Percentiles rank a stretch among this genome's conserved stretches.
Evolutionary conservation across 2,329 filamentous ascomycete genomes (phyloP).

Genomic region (Penicillium sclerotigenum): DNA sequence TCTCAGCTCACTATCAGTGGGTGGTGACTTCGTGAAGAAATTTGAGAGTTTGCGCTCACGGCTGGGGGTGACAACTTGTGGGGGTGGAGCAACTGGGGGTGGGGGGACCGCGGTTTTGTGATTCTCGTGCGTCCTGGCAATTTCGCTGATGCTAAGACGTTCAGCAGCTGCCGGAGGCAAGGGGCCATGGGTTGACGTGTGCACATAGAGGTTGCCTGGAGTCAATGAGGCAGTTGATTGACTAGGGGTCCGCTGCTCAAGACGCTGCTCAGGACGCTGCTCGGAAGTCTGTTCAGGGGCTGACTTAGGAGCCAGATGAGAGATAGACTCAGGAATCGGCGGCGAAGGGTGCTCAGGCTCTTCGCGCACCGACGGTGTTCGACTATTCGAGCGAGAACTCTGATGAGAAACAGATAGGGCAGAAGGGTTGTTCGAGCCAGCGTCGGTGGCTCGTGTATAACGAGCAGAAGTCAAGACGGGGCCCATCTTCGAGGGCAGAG

Average conservation of each 20-base stretch:
- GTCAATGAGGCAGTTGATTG: slow-evolving; percentile 12
- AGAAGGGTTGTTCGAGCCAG: slow-evolving; percentile 47
- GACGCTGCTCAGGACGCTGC: slow-evolving; percentile 5
- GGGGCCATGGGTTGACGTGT: slow-evolving; percentile 35
- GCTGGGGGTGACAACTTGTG: slow-evolving; percentile 52
- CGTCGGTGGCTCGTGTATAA: slow-evolving; percentile 59
- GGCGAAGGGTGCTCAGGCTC: slow-evolving; percentile 9
- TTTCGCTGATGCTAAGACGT: slow-evolving; percentile 14
- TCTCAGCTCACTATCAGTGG: slow-evolving; percentile 57
- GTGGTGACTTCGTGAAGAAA: slow-evolving; percentile 66
- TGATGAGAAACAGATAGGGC: slow-evolving; percentile 30
- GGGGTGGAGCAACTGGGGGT: slow-evolving; percentile 36
- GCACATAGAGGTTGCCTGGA: slow-evolving; percentile 26
- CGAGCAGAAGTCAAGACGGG: slow-evolving; percentile 66
- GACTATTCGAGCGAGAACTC: slow-evolving; percentile 32
- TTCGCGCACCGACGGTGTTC: slow-evolving; percentile 23
- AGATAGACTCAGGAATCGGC: neutral
- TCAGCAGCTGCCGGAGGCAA: slow-evolving; percentile 23
- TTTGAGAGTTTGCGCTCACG: slow-evolving; percentile 67
- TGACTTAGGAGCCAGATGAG: neutral
- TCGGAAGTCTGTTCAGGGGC: neutral
- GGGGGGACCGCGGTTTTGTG: slow-evolving; percentile 46
- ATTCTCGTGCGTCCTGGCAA: slow-evolving; percentile 39
- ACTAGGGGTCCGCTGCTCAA: slow-evolving; percentile 6
- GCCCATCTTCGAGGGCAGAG: slow-evolving; percentile 85